phyloP scores from a whole-genome alignment of 371 early-diverging fungal genomes.

The Umbelopsis sp. region DNA sequence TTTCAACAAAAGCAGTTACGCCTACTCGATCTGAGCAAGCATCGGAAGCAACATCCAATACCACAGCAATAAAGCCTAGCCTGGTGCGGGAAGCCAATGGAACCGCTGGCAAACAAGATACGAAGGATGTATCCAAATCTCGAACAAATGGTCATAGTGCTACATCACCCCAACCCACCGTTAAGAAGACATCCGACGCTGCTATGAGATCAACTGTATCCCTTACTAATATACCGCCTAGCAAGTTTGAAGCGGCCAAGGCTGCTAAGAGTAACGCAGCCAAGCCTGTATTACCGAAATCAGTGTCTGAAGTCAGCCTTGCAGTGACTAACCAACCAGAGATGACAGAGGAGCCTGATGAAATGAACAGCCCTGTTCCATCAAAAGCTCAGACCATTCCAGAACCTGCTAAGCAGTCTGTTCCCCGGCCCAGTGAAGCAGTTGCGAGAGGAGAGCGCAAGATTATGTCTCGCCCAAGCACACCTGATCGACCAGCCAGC shows the following conservation, averaged over 20 bases:
- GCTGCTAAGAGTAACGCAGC: not conserved
- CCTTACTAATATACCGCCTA: slow-evolving; percentile 5
- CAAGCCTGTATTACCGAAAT: slow-evolving; percentile 3
- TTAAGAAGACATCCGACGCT: not conserved
- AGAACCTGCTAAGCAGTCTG: not conserved
- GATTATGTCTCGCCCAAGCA: not conserved
- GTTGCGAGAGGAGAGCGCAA: not conserved
- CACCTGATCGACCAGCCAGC: not conserved
- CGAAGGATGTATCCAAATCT: not conserved
- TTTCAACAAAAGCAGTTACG: not conserved
- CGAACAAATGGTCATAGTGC: not conserved
- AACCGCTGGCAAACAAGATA: not conserved
- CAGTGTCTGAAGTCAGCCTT: not conserved
- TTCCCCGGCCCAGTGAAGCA: not conserved
- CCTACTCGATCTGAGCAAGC: not conserved
- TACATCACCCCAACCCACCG: not conserved
- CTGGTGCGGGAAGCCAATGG: no score
- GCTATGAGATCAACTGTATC: not conserved
- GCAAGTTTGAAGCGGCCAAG: slow-evolving; percentile 15
- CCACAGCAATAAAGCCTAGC: not conserved
- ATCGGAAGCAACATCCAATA: not conserved
- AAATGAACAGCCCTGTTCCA: not conserved
- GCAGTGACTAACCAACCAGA: not conserved
- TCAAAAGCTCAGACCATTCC: not conserved
- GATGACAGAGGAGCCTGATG: not conserved